Evolutionary conservation across 2,329 filamentous ascomycete species (phyloP).

Genomic region (Venturia carpophila): DNA sequence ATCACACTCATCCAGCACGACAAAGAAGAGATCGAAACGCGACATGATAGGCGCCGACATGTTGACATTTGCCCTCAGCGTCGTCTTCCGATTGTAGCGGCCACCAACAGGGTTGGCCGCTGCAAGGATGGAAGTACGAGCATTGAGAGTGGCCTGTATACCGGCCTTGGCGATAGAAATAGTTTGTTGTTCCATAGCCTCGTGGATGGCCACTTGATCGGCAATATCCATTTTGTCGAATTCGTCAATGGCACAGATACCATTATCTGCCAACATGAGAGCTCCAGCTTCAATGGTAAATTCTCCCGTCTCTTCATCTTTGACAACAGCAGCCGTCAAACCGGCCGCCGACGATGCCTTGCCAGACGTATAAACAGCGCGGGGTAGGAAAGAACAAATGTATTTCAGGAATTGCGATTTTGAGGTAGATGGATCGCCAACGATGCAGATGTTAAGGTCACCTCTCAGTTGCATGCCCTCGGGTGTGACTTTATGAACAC

Average conservation of each 20-base stretch:
- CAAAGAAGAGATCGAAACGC: conserved; percentile 97
- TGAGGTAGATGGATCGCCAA: conserved; percentile 92
- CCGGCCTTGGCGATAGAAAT: conserved; percentile 98
- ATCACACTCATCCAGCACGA: conserved; percentile 94
- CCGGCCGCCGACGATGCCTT: conserved; percentile 96
- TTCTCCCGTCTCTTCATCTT: conserved; percentile 96
- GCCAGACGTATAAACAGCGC: conserved; percentile 93
- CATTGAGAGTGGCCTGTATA: conserved; percentile 95
- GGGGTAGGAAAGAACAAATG: conserved; percentile 90
- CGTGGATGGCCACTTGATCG: conserved; percentile 97
- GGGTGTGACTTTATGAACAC: conserved; percentile 81
- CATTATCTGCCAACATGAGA: conserved; percentile 93
- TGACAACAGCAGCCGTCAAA: conserved; percentile 93
- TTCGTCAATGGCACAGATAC: conserved; percentile 96
- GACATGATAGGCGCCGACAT: conserved; percentile 99
- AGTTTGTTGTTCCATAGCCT: conserved; percentile 99
- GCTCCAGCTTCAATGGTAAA: conserved; percentile 98
- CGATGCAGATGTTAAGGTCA: conserved; percentile 97
- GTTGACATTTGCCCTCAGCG: conserved; percentile 90
- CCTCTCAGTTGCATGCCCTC: conserved; percentile 95
- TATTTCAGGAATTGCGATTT: conserved; percentile 94
- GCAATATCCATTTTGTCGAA: conserved; percentile 99
- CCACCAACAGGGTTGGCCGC: conserved; percentile 94
- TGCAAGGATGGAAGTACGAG: conserved; percentile 87
- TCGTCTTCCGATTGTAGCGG: conserved; percentile 94